Evolutionary conservation across 768 basidiomycete species (phyloP), one percentile per base, ranked within the genome.

Genomic region (Tulasnella sp.): DNA sequence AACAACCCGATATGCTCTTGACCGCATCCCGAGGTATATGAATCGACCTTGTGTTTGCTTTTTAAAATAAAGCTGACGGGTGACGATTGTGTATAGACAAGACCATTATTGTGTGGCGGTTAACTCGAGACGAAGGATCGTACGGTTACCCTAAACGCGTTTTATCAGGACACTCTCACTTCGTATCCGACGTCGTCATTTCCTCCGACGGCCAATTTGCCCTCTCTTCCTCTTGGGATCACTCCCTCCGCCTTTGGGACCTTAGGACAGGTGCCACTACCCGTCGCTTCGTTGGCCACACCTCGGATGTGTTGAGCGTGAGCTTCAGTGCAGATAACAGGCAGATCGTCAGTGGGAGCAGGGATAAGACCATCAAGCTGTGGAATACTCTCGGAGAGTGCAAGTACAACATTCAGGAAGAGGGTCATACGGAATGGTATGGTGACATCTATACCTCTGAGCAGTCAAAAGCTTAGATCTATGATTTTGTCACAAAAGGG

Each of bases 351-450:
- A 96, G 93, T 54, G 96, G 93, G 58, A 94, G 93, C 64, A 88
- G 96, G 66, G 96, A 99, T 82, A 80, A 79, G 72, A 85, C 88
- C 42, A 99, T 99, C 80, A 99, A 98, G 75, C 88, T 99, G 70
- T 99, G 96, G 96, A 99, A 99, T 79, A 99, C 96, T 63, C 85
- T 99, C 65, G 96, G 96, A 70, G 96, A 99, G 76, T 99, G 96
- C 80, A 99, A 99, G 75, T 98, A 92, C 73, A 90, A 98, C 73
- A 99, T 99, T 75, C 90, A 91, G 76, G 95, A 99, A 66, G 96
- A 98, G 67, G 93, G 95, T 63, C 96, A 99, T 79, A 77, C 83
- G 62, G 96, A 97, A 78, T 99, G 96, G 95, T 75, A 62, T 50
- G 71, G 8, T n/a, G 3, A 5, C 26, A 17, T 7, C 50, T 9